Percentiles rank a stretch among this genome's conserved stretches.
phyloP scores from a whole-genome alignment of 106 monocot species.

The Dactylorhiza incarnata region DNA sequence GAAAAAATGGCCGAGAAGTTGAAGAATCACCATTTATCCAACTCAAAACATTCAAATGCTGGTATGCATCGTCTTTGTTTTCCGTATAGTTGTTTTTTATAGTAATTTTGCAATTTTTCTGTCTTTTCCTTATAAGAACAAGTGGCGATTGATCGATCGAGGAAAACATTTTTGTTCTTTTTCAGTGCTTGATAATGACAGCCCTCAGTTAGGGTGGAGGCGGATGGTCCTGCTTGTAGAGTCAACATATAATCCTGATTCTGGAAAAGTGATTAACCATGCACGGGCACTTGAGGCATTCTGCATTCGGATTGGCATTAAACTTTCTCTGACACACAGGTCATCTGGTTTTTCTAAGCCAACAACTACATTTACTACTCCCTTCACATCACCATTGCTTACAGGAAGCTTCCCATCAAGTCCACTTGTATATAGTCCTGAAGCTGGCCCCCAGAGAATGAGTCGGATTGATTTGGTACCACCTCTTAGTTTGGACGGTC shows the following conservation, averaged over 20 bases:
- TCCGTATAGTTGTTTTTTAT: neutral
- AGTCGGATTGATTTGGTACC: conserved; percentile 74
- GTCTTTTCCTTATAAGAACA: neutral
- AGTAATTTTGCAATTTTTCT: neutral
- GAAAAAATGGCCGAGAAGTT: conserved; percentile 39
- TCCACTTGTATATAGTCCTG: conserved; percentile 80
- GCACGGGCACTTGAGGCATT: conserved; percentile 74
- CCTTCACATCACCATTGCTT: conserved; percentile 76
- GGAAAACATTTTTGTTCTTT: neutral
- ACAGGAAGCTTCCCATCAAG: conserved; percentile 97
- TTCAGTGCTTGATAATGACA: conserved; percentile 42
- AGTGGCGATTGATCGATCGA: conserved; percentile 5
- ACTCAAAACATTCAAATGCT: conserved; percentile 39
- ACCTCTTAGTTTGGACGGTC: conserved; percentile 82
- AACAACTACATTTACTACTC: conserved; percentile 46
- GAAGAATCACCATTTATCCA: conserved; percentile 30
- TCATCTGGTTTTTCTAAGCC: conserved; percentile 42
- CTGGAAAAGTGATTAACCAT: conserved; percentile 51
- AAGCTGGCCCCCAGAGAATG: conserved; percentile 46
- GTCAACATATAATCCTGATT: conserved; percentile 54
- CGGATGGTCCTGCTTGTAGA: conserved; percentile 81
- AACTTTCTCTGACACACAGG: conserved; percentile 37
- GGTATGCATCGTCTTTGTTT: conserved; percentile 28
- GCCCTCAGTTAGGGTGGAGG: conserved; percentile 84
- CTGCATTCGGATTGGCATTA: conserved; percentile 63